Conservation (phyloP, 495 filamentous ascomycete species). For the Aspergillus avenaceus region DNA sequence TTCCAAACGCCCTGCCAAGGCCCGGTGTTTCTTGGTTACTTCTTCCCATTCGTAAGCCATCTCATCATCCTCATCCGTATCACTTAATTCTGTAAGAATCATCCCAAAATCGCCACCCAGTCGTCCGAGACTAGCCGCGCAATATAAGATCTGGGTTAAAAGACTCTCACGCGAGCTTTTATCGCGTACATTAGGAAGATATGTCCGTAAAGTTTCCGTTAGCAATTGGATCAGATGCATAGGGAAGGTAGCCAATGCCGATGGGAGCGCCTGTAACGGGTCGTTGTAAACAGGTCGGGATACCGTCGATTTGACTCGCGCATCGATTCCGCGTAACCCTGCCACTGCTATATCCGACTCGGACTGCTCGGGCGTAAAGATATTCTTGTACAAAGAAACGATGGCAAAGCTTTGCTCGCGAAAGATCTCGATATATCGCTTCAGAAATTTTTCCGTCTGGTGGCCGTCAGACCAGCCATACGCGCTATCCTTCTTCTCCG, state of each 20-base stretch:
- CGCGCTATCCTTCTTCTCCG: conserved; percentile 20
- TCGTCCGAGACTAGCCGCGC: conserved; percentile 86
- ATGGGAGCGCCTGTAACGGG: conserved; percentile 65
- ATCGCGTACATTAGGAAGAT: conserved; percentile 82
- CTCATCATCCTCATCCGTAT: conserved; percentile 46
- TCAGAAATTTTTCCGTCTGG: conserved; percentile 91
- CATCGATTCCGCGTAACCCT: conserved; percentile 31
- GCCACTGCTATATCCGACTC: conserved; percentile 30
- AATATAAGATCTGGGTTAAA: conserved; percentile 92
- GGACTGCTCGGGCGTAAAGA: conserved; percentile 62
- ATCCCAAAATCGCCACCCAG: conserved; percentile 91
- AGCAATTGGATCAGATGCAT: conserved; percentile 81
- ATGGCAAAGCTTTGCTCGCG: conserved; percentile 97
- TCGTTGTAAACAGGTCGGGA: conserved; percentile 36
- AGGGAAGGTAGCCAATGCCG: conserved; percentile 78
- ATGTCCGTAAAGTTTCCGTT: conserved; percentile 68
- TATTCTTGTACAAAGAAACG: conserved; percentile 84
- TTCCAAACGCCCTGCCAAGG: conserved; percentile 82
- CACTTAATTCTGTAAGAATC: conserved; percentile 67
- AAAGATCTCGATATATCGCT: conserved; percentile 96
- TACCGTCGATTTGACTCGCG: conserved; percentile 23
- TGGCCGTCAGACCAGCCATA: conserved; percentile 67
- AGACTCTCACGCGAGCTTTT: conserved; percentile 75
- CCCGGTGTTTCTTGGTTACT: conserved; percentile 82
- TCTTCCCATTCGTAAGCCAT: conserved; percentile 75